Base-by-base conservation (phyloP, 2,329 filamentous ascomycete species). In the Fusarium coffeatum region DNA sequence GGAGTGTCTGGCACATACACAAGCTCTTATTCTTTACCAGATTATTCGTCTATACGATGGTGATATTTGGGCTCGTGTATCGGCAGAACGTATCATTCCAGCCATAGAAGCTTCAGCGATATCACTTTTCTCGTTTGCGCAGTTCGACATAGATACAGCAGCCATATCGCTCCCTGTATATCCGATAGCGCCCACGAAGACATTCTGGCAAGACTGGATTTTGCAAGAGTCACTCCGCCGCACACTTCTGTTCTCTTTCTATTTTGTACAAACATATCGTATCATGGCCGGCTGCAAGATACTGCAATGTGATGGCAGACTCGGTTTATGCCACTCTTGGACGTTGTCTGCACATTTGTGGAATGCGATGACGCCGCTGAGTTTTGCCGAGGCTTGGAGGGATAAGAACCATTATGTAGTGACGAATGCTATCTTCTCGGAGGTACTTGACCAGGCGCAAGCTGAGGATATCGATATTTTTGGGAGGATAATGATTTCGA, bases 141-240 rank as follows among this genome's bases (percentile, higher is more conserved):
- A 72, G 16, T 82, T 80, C 59, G 74, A 79, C 11, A 46, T 69
- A n/a, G 64, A 69, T 6, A 49, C 57, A 9, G 45, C 64, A 7
- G 54, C 49, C 0, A 60, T 53, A 0, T 56, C 76, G 0, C 64
- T 83, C 8, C 75, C 75, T 11, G 51, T 78, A 18, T 77, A 77
- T 59, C 78, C 82, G 0, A 71, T 86, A 6, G 80, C 79, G 12
- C 78, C 80, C 1, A 80, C 81, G 2, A 80, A 78, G 20, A 68
- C 78, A 1, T 85, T 85, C 46, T 89, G 86, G 86, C 74, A 77
- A 10, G 78, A 80, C 3, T 89, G 85, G 84, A 76, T 86, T 5
- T 78, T 87, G 22, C 81, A 86, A 13, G 87, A 89, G 72, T 87
- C 86, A 1, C 78, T 83, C 2, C 81, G 86, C 4, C 83, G 87